These are phyloP conservation scores for Leccinum rimulosum DNA, from an alignment of 768 basidiomycete genomes.

Conservation along the genomic window DNA sequence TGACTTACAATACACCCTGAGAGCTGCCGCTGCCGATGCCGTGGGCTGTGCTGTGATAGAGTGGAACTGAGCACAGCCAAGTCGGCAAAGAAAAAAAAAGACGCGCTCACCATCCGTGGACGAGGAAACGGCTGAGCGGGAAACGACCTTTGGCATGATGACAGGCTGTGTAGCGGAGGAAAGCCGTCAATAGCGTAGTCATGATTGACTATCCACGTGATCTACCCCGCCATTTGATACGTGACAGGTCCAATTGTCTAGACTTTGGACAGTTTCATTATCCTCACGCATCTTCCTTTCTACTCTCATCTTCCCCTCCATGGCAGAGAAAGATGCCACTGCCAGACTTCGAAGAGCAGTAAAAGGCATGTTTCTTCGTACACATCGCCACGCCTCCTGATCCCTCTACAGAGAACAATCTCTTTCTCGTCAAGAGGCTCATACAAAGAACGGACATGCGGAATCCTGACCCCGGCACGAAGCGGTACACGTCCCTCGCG, in stretches of 20 bases:
- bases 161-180: background rate
- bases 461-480: constrained; percentile 77
- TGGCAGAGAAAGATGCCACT: constrained; percentile 83
- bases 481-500: constrained; percentile 82
- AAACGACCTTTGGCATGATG: constrained; percentile 89
- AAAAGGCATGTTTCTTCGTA: constrained; percentile 49
- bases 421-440: constrained; percentile 88
- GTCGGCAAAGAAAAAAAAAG: background rate
- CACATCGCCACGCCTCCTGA: constrained; percentile 8
- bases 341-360: constrained; percentile 76
- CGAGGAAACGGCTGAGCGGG: constrained; percentile 83
- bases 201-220: constrained; percentile 27
- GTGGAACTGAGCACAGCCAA: background rate
- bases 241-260: constrained; percentile 24
- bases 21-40: constrained; percentile 70
- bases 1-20: constrained; percentile 78
- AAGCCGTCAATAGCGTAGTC: background rate
- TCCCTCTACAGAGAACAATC: constrained; percentile 76
- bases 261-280: constrained; percentile 17
- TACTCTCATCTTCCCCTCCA: constrained; percentile 34
- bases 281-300: constrained; percentile 22
- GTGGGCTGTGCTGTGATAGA: constrained; percentile 64
- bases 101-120: constrained; percentile 70
- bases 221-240: constrained; percentile 1
- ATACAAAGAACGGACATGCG: constrained; percentile 85